Base-by-base conservation (phyloP, 2,329 filamentous ascomycete genomes). In the Colletotrichum kahawae region DNA sequence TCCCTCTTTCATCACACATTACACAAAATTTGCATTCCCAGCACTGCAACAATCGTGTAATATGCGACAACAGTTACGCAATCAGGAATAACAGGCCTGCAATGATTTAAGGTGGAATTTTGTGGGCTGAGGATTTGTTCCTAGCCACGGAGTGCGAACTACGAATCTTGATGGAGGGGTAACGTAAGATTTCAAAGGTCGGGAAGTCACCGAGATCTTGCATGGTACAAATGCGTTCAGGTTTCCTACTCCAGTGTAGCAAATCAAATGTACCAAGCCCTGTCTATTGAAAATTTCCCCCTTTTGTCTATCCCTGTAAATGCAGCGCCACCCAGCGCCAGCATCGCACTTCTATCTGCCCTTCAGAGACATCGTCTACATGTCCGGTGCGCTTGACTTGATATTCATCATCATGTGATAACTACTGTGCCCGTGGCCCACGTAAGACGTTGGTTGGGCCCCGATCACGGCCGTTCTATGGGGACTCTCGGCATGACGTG, bases 381-480 rank as follows among this genome's bases (percentile, higher is more conserved):
- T 24, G n/a, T 7, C 16, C 21, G 14, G 0, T 38, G 13, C n/a
- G 43, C n/a, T 51, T 27, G 0, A 33, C 4, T 34, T n/a, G 16
- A 13, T 2, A 36, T 43, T 63, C 33, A 43, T 63, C 60, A 27
- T 63, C 60, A 14, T 43, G 12, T 12, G n/a, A 18, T 38, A 33
- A 38, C n/a, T 38, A 2, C 31, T 16, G n/a, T 18, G 0, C 9
- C 59, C 33, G n/a, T 16, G 7, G 8, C 1, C 3, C 21, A 14
- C 21, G 10, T 51, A 21, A 21, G 43, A 51, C 21, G n/a, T 51
- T 51, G 43, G n/a, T 51, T 51, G n/a, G 4, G 33, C 34, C 31
- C 29, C 33, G 33, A 43, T 38, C 60, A 63, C 60, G 60, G 60
- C 34, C 60, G 4, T 63, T 43, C 14, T 63, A 63, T 16, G 60